Evolutionary conservation across 441 rosid species (phyloP).

Genomic region (Gossypium aridum): DNA sequence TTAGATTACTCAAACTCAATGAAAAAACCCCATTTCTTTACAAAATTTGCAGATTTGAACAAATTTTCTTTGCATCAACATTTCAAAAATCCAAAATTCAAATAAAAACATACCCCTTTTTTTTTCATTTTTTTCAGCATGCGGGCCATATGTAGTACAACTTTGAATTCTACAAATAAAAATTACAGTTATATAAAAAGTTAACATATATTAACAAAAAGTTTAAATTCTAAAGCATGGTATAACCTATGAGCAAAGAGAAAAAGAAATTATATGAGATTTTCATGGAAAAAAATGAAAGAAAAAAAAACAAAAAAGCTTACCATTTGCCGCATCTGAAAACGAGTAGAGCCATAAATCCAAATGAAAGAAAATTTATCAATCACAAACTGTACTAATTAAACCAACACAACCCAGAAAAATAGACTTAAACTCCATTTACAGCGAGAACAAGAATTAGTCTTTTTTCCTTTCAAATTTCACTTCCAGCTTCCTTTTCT

Average conservation of each 20-base stretch:
- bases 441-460: background rate
- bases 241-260: background rate
- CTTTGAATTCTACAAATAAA: background rate
- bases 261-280: background rate
- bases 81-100: background rate
- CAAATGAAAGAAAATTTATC: background rate
- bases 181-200: background rate
- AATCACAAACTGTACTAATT: slow-evolving; percentile 10
- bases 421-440: slow-evolving; percentile 1
- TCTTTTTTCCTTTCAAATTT: background rate
- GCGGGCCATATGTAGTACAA: background rate
- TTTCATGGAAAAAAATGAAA: background rate
- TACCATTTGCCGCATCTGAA: slow-evolving; percentile 29
- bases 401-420: slow-evolving; percentile 23
- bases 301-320: slow-evolving; percentile 2
- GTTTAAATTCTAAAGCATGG: background rate
- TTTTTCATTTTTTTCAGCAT: background rate
- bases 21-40: background rate
- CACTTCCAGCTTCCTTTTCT: slow-evolving; percentile 6
- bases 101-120: background rate
- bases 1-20: slow-evolving; percentile 1
- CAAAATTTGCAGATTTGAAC: background rate
- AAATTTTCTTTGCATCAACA: slow-evolving; percentile 1
- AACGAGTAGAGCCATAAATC: slow-evolving; percentile 18
- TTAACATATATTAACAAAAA: background rate